A percentile compares a stretch with the other conserved stretches of the same genome.
Evolutionary conservation across 768 basidiomycete genomes (phyloP).

Genomic region (Cystobasidium tubakii): DNA sequence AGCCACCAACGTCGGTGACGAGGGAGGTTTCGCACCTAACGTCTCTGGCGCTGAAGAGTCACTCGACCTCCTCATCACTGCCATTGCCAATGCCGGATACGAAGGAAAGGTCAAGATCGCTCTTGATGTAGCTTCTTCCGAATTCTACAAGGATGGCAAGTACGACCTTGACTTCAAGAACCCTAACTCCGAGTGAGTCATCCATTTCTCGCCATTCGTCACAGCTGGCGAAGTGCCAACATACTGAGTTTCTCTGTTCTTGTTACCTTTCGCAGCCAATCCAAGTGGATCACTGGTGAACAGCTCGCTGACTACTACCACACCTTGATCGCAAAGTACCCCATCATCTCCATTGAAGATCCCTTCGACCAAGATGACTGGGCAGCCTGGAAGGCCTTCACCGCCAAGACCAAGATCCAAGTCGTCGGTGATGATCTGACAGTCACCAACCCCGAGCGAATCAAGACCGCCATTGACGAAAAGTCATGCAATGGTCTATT

Average conservation of each 20-base stretch:
- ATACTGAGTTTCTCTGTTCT: too few relatives aligned
- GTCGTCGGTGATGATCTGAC: conserved; percentile 95
- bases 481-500: conserved; percentile 98
- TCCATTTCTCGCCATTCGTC: too few relatives aligned
- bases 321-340: conserved; percentile 80
- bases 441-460: conserved; percentile 92
- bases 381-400: conserved; percentile 95
- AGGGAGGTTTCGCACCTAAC: conserved; percentile 99
- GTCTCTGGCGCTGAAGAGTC: conserved; percentile 95
- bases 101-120: conserved; percentile 98
- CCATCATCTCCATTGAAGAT: conserved; percentile 89
- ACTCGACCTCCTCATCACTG: conserved; percentile 84
- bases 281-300: conserved; percentile 87
- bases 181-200: conserved; percentile 75
- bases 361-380: conserved; percentile 99
- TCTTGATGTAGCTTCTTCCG: conserved; percentile 90
- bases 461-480: conserved; percentile 98
- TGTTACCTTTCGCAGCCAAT: conserved; percentile 53
- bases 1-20: conserved; percentile 99
- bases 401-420: conserved; percentile 68
- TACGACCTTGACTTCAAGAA: conserved; percentile 99
- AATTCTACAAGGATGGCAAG: conserved; percentile 99
- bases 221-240: too few relatives aligned
- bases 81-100: conserved; percentile 96
- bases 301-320: conserved; percentile 92